phyloP scores from a whole-genome alignment of 192 early-diverging fungal species.

The Radiomyces spectabilis region DNA sequence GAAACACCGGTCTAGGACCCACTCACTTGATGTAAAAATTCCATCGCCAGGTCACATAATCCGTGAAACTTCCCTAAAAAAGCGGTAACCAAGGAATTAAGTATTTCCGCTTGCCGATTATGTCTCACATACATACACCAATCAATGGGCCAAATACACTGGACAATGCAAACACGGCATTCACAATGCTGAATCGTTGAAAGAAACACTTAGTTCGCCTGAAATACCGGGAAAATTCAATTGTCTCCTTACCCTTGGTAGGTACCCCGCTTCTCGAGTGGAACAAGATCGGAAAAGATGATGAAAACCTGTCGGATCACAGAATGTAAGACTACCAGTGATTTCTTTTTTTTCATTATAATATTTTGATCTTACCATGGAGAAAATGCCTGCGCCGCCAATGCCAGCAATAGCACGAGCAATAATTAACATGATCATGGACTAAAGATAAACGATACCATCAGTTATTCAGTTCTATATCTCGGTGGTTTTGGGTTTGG shows the following conservation, averaged over 20 bases:
- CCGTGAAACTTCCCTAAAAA: constrained; percentile 19
- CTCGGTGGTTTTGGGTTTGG: no score
- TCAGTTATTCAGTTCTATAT: no score
- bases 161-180: constrained; percentile 30
- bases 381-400: constrained; percentile 52
- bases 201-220: neutral
- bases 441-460: constrained; percentile 10
- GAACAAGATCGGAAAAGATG: constrained; percentile 82
- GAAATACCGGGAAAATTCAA: neutral
- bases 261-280: constrained; percentile 78
- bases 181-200: constrained; percentile 20
- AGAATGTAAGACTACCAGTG: neutral
- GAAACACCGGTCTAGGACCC: neutral
- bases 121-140: constrained; percentile 18
- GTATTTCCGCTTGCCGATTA: neutral
- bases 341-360: neutral
- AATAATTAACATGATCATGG: constrained; percentile 48
- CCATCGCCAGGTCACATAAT: constrained; percentile 31
- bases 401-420: constrained; percentile 58
- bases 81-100: neutral
- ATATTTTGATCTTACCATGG: constrained; percentile 28
- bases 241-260: constrained; percentile 25
- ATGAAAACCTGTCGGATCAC: constrained; percentile 48
- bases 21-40: constrained; percentile 35
- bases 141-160: constrained; percentile 30